Conservation (phyloP, 164 flowering plant species). For the Aristolochia contorta region DNA sequence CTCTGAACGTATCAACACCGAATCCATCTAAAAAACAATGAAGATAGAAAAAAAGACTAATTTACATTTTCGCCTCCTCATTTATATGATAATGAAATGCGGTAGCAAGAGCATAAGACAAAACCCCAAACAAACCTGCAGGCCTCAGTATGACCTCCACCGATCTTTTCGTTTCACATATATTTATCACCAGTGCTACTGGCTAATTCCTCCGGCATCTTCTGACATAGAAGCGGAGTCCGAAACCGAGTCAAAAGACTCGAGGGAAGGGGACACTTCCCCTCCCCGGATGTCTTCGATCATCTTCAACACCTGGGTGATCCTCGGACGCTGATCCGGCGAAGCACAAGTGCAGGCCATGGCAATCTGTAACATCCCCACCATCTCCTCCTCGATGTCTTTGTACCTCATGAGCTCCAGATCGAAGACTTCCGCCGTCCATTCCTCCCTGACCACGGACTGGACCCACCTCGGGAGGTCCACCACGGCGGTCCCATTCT, state of each 20-base stretch:
- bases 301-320: constrained; percentile 55
- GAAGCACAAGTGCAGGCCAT: constrained; percentile 48
- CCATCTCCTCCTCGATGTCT: constrained; percentile 90
- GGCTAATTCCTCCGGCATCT: constrained; percentile 26
- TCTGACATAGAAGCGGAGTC: constrained; percentile 71
- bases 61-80: too few relatives aligned
- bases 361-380: constrained; percentile 72
- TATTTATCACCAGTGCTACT: too few relatives aligned
- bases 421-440: constrained; percentile 97
- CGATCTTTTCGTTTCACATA: too few relatives aligned
- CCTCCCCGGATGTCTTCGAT: constrained; percentile 54
- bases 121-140: too few relatives aligned
- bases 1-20: too few relatives aligned
- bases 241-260: constrained; percentile 41
- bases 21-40: too few relatives aligned
- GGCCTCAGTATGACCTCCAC: too few relatives aligned
- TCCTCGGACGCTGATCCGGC: constrained; percentile 73
- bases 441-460: constrained; percentile 89
- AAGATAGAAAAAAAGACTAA: too few relatives aligned
- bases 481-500: constrained; percentile 25
- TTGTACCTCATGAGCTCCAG: constrained; percentile 87
- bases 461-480: constrained; percentile 88
- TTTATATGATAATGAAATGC: too few relatives aligned
- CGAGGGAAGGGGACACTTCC: constrained; percentile 55
- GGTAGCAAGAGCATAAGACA: too few relatives aligned